A percentile compares a stretch with the other conserved stretches of the same genome.
Conservation (phyloP, 208 protist species). For the Trypanosoma platydactyli region DNA sequence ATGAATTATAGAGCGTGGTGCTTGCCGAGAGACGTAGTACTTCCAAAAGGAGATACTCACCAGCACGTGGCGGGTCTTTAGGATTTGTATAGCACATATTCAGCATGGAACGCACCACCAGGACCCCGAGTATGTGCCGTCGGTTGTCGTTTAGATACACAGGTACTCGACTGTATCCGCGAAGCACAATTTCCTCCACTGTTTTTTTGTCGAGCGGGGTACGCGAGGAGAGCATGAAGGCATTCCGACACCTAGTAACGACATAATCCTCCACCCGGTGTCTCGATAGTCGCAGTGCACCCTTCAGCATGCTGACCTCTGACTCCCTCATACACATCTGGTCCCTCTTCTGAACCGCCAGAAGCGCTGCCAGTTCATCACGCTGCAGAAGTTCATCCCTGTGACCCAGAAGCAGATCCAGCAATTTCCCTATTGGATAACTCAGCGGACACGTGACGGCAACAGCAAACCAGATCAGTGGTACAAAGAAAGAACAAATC, state of each 20-base stretch:
- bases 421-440: conserved; percentile 74
- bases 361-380: conserved; percentile 70
- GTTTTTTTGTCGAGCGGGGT: conserved; percentile 57
- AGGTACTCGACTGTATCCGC: conserved; percentile 82
- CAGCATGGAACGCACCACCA: conserved; percentile 86
- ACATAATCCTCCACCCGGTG: conserved; percentile 61
- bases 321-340: conserved; percentile 45
- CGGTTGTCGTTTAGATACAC: conserved; percentile 72
- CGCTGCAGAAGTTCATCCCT: conserved; percentile 59
- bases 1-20: conserved; percentile 61
- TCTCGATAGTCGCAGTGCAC: conserved; percentile 70
- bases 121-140: conserved; percentile 80
- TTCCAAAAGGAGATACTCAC: conserved; percentile 69
- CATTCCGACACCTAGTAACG: conserved; percentile 45
- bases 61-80: conserved; percentile 48
- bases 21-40: conserved; percentile 55
- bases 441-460: conserved; percentile 65
- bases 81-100: conserved; percentile 59
- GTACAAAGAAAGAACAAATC: conserved; percentile 59
- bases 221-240: conserved; percentile 76
- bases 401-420: conserved; percentile 77
- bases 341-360: conserved; percentile 46
- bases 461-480: conserved; percentile 71
- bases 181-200: conserved; percentile 59
- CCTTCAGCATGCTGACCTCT: conserved; percentile 73